Evolutionary conservation across 768 basidiomycete genomes (phyloP).

Genomic region (Termitomyces sp.): DNA sequence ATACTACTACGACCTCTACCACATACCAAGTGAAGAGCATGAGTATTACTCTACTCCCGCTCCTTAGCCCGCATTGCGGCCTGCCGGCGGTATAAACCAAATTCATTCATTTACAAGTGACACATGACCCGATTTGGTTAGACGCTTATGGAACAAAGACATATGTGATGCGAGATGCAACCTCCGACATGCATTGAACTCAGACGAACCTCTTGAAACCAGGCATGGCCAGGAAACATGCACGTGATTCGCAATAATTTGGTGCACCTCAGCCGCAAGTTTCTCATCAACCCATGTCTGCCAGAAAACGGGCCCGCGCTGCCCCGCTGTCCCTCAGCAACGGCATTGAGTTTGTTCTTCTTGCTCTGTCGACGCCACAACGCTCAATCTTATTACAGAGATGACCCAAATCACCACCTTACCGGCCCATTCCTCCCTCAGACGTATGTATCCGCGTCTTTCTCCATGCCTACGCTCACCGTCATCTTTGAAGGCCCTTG

Average conservation of each 20-base stretch:
- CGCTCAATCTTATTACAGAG: constrained; percentile 24
- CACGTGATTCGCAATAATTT: background rate
- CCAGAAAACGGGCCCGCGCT: constrained; percentile 1
- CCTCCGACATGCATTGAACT: no score
- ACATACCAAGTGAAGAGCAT: no score
- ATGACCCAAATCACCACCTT: constrained; percentile 54
- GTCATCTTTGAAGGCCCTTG: constrained; percentile 7
- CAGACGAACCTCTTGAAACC: no score
- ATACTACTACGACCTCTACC: no score
- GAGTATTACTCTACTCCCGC: no score
- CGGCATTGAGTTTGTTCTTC: constrained; percentile 18
- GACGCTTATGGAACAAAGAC: no score
- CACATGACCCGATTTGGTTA: no score
- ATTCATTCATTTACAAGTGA: no score
- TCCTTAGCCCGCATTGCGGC: no score
- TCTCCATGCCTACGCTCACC: constrained; percentile 10
- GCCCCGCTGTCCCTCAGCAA: constrained; percentile 5
- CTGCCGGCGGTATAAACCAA: no score
- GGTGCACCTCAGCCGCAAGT: no score
- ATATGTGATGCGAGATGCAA: no score
- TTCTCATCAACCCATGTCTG: background rate
- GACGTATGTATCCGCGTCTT: constrained; percentile 35
- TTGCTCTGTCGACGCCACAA: background rate
- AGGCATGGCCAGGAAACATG: background rate
- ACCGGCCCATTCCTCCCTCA: constrained; percentile 58